Evolutionary conservation across 768 basidiomycete species (phyloP).

Genomic region (Amanita jacksonii): DNA sequence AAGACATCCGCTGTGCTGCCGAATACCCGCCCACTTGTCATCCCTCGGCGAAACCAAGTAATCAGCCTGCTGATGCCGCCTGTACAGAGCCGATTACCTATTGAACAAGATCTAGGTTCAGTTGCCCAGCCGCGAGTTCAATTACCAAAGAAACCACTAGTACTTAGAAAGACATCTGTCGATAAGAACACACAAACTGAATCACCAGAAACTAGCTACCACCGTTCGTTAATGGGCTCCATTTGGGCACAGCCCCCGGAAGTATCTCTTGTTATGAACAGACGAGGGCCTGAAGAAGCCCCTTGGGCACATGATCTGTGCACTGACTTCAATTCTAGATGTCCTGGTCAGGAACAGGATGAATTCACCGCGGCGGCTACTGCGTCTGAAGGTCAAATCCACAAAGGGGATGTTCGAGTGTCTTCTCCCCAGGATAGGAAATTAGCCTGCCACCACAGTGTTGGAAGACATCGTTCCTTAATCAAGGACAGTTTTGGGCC

Average conservation of each 20-base stretch:
- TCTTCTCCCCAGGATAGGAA: no score
- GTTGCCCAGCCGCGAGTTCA: background rate
- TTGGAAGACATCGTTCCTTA: no score
- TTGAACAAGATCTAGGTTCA: background rate
- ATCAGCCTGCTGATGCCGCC: background rate
- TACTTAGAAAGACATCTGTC: background rate
- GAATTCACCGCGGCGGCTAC: no score
- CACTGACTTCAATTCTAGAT: no score
- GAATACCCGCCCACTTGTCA: no score
- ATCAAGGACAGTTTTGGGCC: no score
- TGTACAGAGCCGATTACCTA: conserved; percentile 1
- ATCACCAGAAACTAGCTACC: background rate
- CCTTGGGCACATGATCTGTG: no score
- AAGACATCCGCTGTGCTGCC: background rate
- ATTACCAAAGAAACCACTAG: background rate
- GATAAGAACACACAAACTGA: background rate
- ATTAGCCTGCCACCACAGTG: no score
- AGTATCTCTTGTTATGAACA: background rate
- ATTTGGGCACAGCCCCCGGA: background rate
- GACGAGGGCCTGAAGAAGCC: background rate
- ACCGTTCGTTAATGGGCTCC: conserved; percentile 4
- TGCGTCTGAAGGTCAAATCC: no score
- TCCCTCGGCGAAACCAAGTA: background rate
- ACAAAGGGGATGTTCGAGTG: no score
- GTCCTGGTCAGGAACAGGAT: no score